phyloP scores from a whole-genome alignment of 164 flowering plant species.

The Chloranthus sessilifolius region DNA sequence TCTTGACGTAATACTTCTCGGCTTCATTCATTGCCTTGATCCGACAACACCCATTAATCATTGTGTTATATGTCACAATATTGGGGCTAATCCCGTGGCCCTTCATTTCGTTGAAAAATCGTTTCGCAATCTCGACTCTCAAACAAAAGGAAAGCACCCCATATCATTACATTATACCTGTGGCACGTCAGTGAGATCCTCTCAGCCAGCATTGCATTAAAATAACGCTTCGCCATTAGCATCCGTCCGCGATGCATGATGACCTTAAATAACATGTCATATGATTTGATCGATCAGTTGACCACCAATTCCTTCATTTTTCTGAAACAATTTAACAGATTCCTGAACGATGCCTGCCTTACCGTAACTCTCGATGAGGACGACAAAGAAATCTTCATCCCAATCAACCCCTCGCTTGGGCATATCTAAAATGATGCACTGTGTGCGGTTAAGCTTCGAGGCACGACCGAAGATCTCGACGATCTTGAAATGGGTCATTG shows the following conservation, averaged over 20 bases:
- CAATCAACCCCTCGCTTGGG: conserved; percentile 70
- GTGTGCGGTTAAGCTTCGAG: conserved; percentile 79
- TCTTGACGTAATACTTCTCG: conserved; percentile 64
- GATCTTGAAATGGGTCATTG: conserved; percentile 52
- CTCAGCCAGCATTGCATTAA: conserved; percentile 72
- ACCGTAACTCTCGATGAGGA: conserved; percentile 78
- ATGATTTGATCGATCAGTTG: conserved; percentile 47
- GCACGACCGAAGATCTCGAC: conserved; percentile 62
- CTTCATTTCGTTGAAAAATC: conserved; percentile 88
- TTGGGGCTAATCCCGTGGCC: conserved; percentile 52
- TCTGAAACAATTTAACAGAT: conserved; percentile 68
- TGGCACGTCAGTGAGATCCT: conserved; percentile 70
- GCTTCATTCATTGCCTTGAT: conserved; percentile 69
- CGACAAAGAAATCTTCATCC: conserved; percentile 83
- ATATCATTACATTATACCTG: conserved; percentile 72
- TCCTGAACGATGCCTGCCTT: conserved; percentile 92
- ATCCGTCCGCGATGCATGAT: conserved; percentile 71
- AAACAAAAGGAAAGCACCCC: conserved; percentile 81
- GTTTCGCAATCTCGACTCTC: conserved; percentile 57
- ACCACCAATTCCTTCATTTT: conserved; percentile 81
- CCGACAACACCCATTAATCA: conserved; percentile 71
- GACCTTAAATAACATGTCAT: conserved; percentile 72
- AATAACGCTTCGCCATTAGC: conserved; percentile 87
- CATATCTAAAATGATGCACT: conserved; percentile 83
- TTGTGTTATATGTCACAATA: conserved; percentile 67